Percentiles rank a stretch among this genome's conserved stretches.
Evolutionary conservation across 148 eudicot genomes (phyloP).

Genomic region (Rhododendron vialii): DNA sequence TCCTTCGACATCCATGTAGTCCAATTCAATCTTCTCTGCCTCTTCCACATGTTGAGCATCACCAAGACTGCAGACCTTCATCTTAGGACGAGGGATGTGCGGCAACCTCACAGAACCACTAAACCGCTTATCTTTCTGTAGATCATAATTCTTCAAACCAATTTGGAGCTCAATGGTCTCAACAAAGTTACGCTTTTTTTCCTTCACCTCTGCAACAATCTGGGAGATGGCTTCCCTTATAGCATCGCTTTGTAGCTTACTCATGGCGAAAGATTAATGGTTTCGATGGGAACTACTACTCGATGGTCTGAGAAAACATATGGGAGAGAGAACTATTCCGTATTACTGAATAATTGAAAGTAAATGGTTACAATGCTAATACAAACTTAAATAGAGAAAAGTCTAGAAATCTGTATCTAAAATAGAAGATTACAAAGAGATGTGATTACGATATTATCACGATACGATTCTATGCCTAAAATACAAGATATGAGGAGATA

Average conservation of each 20-base stretch:
- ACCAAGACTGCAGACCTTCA: constrained; percentile 51
- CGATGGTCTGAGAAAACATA: no score
- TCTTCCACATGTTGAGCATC: constrained; percentile 54
- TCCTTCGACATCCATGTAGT: constrained; percentile 34
- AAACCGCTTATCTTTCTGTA: constrained; percentile 51
- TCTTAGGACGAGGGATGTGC: constrained; percentile 51
- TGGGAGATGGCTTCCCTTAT: constrained; percentile 41
- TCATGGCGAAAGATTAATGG: constrained; percentile 3
- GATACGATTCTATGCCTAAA: no score
- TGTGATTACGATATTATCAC: no score
- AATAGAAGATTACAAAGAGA: no score
- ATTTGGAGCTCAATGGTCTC: constrained; percentile 45
- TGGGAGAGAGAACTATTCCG: no score
- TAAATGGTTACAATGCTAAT: no score
- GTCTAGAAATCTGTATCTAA: no score
- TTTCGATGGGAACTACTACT: neutral
- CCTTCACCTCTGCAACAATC: constrained; percentile 23
- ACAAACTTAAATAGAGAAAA: no score
- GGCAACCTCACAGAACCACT: constrained; percentile 49
- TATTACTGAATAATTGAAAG: no score
- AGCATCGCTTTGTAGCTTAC: constrained; percentile 44
- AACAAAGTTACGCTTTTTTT: constrained; percentile 38
- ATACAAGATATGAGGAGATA: no score
- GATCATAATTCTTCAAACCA: constrained; percentile 51
- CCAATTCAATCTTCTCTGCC: constrained; percentile 35